phyloP scores from a whole-genome alignment of 116 monocot species.

The Zostera marina region DNA sequence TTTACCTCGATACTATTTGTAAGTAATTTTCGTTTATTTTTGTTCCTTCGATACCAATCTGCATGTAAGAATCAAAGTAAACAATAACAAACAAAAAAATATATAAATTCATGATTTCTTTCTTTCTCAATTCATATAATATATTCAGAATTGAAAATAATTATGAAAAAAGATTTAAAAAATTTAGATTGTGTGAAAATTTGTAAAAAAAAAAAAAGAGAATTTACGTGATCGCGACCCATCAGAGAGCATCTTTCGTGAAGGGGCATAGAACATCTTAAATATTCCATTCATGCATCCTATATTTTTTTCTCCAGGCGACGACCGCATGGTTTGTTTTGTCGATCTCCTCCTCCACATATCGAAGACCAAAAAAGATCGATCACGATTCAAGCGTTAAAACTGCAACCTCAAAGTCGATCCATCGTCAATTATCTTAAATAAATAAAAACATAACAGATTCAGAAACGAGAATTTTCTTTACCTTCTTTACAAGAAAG shows the following conservation, averaged over 20 bases:
- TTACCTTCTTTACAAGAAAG: no score
- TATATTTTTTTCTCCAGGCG: not conserved
- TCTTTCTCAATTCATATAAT: not conserved
- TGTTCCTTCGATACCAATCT: conserved; percentile 7
- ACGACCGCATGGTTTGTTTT: not conserved
- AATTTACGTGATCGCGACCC: not conserved
- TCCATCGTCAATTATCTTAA: no score
- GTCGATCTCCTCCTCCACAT: not conserved
- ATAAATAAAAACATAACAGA: no score
- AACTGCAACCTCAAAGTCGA: no score
- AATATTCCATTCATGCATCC: conserved; percentile 3
- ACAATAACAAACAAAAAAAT: no score
- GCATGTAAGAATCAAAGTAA: not conserved
- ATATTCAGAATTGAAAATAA: not conserved
- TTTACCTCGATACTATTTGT: conserved; percentile 3
- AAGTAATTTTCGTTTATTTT: conserved; percentile 8
- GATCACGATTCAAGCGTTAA: no score
- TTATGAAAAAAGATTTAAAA: not conserved
- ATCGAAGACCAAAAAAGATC: not conserved
- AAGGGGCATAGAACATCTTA: conserved; percentile 3
- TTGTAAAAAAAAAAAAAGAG: not conserved
- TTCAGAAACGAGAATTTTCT: no score
- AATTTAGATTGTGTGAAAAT: no score
- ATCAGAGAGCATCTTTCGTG: conserved; percentile 4
- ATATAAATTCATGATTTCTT: not conserved